Evolutionary conservation across 305 asterid species (phyloP), one percentile per base, ranked within the genome.

Genomic region (Ilex paraguariensis): DNA sequence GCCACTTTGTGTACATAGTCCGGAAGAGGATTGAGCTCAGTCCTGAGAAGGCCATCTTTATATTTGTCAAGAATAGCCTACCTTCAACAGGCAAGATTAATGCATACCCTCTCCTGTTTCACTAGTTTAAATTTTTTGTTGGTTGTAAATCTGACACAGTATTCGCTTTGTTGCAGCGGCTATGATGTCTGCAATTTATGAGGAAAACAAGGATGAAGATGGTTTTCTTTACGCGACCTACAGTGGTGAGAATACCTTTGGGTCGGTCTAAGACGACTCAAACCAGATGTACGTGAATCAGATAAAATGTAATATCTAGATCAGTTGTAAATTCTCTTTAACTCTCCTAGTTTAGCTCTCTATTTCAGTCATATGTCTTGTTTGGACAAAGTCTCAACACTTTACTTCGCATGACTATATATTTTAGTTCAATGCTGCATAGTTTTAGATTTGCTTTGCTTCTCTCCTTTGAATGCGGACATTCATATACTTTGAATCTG

Each of bases 171-270:
- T 7, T 54, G 33, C 58, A 54, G 58, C 58, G 30, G 58, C 58
- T 0, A n/a, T 54, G 58, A 54, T 54, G 58, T 54, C 58, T 15
- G 58, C 58, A 15, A 54, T 54, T 30, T 54, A 54, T 54, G 58
- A 54, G 58, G 58, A 54, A 54, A 54, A 54, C 58, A 54, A 54
- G 58, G 58, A 54, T 54, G 58, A 54, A 14, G 58, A 54, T 54
- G 58, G 58, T 21, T 54, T 54, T 21, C 58, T 54, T 15, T 54
- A 54, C 58, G 9, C n/a, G 58, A 54, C 58, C 9, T 54, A 54
- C 31, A 54, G 58, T 54, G 58, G 58, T 4, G 58, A 54, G 58
- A 54, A 54, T 9, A 54, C 58, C 11, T 54, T 54, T 21, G 58
- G 58, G 33, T 21, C 15, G 3, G n/a, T 54, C 58, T 36, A 36